Evolutionary conservation across 2,329 filamentous ascomycete species (phyloP), one percentile per base, ranked within the genome.

Genomic region (Fusarium concolor): DNA sequence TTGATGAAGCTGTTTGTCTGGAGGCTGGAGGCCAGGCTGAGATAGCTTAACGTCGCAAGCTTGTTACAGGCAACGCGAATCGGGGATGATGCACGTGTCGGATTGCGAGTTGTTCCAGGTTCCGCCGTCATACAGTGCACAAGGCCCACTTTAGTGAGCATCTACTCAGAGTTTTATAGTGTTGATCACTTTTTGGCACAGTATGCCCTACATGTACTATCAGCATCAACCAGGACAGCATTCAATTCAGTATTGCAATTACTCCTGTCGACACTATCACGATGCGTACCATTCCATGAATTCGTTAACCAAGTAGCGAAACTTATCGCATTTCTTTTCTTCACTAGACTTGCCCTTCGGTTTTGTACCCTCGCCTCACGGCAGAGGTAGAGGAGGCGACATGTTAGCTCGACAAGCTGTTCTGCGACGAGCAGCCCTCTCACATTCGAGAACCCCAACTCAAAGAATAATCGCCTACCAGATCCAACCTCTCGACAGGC

Each of bases 1-100:
- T 69, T 72, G 63, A 73, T 76, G 77, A 78, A 76, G 78, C 71
- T 74, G 67, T 65, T 62, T 68, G 58, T 71, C 56, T 63, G 56
- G 56, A 62, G 56, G 56, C 62, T 67, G 62, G 56, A 60, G 52
- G 53, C 68, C 65, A 65, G 64, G 64, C 74, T 74, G 72, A 62
- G 70, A 71, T 71, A 71, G 72, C 71, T 75, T 72, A 67, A 70
- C 71, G 76, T 79, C 75, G 76, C 76, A 71, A 75, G 71, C 74
- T 70, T 56, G 58, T 65, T 67, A 53, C 39, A 49, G n/a, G 64
- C 68, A 70, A 64, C 59, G 59, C 52, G 62, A 70, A 59, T 63
- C 56, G 58, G 47, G 62, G 56, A 65, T 70, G 70, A 67, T 71
- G 73, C 71, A 72, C 65, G 71, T 71, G 66, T 74, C 75, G 75